Base-by-base conservation (phyloP, 192 early-diverging fungal genomes). In the Coemansia biformis region DNA sequence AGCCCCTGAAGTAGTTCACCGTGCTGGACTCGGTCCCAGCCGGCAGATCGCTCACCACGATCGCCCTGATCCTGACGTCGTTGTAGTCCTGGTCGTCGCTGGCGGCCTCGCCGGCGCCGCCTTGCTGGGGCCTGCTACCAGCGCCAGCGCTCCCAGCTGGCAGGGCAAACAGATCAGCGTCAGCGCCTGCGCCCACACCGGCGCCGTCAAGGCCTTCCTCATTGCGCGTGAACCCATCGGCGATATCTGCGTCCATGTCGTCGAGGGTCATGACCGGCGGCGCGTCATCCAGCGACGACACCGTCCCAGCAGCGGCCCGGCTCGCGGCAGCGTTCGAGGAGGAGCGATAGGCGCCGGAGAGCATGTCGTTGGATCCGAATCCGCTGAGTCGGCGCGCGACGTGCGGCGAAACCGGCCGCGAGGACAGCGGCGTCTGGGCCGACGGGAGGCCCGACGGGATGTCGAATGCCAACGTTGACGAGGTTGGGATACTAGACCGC, bases 351-450 rank as follows among this genome's bases (percentile, higher is more conserved):
- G 70, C 58, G 23, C 53, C 50, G 4, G 70, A 74, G 10, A 74
- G 63, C 70, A 74, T 74, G 35, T 74, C 70, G 31, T 74, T 74
- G 21, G 70, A 74, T 10, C 70, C 70, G 56, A 74, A 74, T 1
- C 70, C 59, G 47, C 70, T 74, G 18, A 74, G 49, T 6, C 70
- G 57, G 19, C 66, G 66, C 17, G 66, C 35, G 6, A 56, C 21
- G n/a, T 58, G 70, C 30, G 63, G 70, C 11, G 70, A 66, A 4
- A 51, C 48, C 0, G 69, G 57, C 7, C 23, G 57, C 26, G 62
- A 31, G 8, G 69, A 46, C 19, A 55, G 15, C 8, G 63, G 70
- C 21, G 40, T 10, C 33, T 49, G 49, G 1, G 41, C 37, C 13
- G 57, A 24, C 22, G 45, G n/a, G 33, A 34, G 30, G 3, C 23